Evolutionary conservation across 306 rosid genomes (phyloP), one percentile per base, ranked within the genome.

Genomic region (Erythrophleum fordii): DNA sequence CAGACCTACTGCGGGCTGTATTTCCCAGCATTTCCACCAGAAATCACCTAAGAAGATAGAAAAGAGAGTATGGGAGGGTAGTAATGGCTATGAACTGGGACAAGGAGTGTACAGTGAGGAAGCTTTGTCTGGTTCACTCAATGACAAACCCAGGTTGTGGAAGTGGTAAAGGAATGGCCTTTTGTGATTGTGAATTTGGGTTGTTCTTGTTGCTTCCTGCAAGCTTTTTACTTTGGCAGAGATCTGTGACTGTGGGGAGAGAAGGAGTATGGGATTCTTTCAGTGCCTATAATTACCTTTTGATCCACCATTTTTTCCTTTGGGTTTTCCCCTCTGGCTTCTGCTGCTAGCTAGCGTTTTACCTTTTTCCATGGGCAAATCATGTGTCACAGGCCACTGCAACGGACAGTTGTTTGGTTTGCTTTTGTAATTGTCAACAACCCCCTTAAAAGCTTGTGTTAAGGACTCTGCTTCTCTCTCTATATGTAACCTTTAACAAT

Each of bases 301-400:
- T 68, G 78, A 82, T 77, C 78, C 46, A 75, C 78, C 85, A 68
- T 72, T 86, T 75, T 87, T 87, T 87, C 80, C 80, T 83, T 68
- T 39, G 78, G 73, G 76, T 76, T 80, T 67, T 77, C 3, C n/a
- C 64, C 34, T 23, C 29, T 16, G 17, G 22, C 51, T 4, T 72
- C 10, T 46, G 28, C 46, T 26, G 77, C 69, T 48, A 64, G 52
- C 77, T n/a, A 48, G 86, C 86, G 83, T 75, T n/a, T n/a, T 41
- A 31, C 86, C 90, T 87, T 92, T 92, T 69, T 20, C 88, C 59
- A 84, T 71, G 84, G 89, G 80, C 88, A 86, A 83, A 89, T 90
- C 92, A 92, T 90, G 91, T 73, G 86, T 68, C 81, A 48, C 88
- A 72, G 82, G 29, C 79, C 90, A 81, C 82, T 73, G 81, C 84